phyloP scores from a whole-genome alignment of 345 rosid genomes.

The Salix koriyanagi region DNA sequence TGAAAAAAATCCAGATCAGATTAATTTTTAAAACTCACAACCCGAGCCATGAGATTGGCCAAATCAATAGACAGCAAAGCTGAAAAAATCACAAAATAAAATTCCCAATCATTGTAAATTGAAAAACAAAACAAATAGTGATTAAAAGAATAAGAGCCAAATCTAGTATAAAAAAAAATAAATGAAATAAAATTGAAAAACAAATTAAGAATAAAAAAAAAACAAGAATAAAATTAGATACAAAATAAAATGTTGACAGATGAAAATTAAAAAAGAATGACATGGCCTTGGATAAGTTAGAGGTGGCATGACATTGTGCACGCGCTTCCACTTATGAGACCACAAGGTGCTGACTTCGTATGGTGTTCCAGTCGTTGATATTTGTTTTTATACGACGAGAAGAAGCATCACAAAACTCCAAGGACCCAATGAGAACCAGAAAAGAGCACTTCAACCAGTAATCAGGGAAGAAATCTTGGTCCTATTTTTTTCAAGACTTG shows the following conservation, averaged over 20 bases:
- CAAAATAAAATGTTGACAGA: no score
- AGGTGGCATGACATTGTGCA: not conserved
- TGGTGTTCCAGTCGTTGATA: not conserved
- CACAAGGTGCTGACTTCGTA: not conserved
- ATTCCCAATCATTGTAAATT: no score
- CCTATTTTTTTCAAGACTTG: not conserved
- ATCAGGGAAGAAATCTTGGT: not conserved
- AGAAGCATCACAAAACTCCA: not conserved
- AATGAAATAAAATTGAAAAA: not conserved
- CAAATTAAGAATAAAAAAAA: no score
- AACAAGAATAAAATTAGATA: no score
- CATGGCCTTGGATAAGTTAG: no score
- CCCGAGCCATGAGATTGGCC: fast-evolving
- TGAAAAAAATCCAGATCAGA: fast-evolving
- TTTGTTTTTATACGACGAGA: not conserved
- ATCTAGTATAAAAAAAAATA: no score
- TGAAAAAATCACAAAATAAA: no score
- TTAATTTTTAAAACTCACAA: no score
- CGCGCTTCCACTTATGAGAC: not conserved
- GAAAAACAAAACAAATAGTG: no score
- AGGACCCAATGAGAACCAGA: not conserved
- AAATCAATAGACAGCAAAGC: no score
- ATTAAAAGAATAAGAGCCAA: no score
- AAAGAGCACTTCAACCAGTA: not conserved
- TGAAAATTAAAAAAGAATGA: no score